These are phyloP conservation scores for Tremellales sp. DNA, from an alignment of 1,284 basidiomycete genomes.

Conservation along the genomic window DNA sequence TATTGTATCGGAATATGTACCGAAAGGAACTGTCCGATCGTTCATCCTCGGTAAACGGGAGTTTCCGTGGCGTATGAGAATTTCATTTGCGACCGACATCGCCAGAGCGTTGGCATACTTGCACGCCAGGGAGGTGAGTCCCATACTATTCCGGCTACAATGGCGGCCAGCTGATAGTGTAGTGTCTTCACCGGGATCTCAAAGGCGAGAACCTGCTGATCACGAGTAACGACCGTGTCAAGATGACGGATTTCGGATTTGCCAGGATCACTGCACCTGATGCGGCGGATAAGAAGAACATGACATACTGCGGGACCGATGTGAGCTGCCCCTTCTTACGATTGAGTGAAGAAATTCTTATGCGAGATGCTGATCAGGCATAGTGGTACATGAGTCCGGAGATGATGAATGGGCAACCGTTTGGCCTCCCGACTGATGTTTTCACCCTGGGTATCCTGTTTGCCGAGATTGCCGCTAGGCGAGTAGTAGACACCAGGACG, in stretches of 20 bases:
- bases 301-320: conserved; percentile 97
- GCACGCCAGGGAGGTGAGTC: conserved; percentile 70
- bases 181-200: conserved; percentile 66
- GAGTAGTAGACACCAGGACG: conserved; percentile 67
- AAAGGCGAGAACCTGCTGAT: conserved; percentile 97
- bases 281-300: conserved; percentile 70
- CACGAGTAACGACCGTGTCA: conserved; percentile 86
- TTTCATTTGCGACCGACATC: conserved; percentile 93
- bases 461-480: conserved; percentile 88
- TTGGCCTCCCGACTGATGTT: conserved; percentile 88
- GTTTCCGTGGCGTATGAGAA: conserved; percentile 82
- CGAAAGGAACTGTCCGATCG: conserved; percentile 68
- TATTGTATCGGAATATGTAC: conserved; percentile 82
- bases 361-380: conserved; percentile 6
- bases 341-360: neutral
- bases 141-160: conserved; percentile 2
- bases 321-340: conserved; percentile 50
- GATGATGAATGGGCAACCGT: conserved; percentile 84
- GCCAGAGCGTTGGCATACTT: conserved; percentile 92
- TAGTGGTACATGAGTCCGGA: conserved; percentile 63
- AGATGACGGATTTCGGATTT: conserved; percentile 95
- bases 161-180: neutral
- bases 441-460: conserved; percentile 90
- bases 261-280: conserved; percentile 76
- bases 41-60: conserved; percentile 71